Base-by-base conservation (phyloP, 148 eudicot species). In the Polygonum maritimum region DNA sequence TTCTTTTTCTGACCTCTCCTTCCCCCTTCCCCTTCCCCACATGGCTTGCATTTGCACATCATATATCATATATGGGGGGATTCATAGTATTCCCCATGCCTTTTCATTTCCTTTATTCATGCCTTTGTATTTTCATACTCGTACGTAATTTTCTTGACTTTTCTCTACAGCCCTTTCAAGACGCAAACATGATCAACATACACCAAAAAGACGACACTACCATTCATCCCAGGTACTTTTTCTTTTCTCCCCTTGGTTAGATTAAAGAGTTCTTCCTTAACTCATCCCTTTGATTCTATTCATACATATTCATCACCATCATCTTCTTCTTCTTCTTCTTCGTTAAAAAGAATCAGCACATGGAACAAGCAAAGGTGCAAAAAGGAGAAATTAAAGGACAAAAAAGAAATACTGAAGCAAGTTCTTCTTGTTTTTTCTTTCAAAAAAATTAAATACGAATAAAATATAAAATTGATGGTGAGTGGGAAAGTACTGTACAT, bases 401-500 rank as follows among this genome's bases (percentile, higher is more conserved):
- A 52, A 33, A 67, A 77, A 78, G 48, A 54, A 26, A 72, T 33
- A 11, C 4, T 14, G 44, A 36, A 14, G 36, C 45, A 36, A 67
- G 41, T 67, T 67, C 38, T 16, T 21, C 38, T 62, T 58, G 69
- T 44, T 55, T 15, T 54, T 67, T 36, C 3, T 21, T 71, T 47
- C 3, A 15, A 0, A 49, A 49, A 0, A 49, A 49, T 16, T 40
- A 36, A 52, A 63, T 49, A 72, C 71, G 5, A 48, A 57, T 19
- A 16, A 73, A 48, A 31, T 48, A 55, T 47, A 15, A 67, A 67
- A 67, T 35, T 36, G 15, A 67, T 19, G 40, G 47, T 69, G 75
- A 78, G 83, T 81, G 73, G 78, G 57, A 81, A 81, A 69, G 69
- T 81, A 81, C 76, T 78, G 75, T 81, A 69, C 16, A 67, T 67